Evolutionary conservation across 2,329 filamentous ascomycete genomes (phyloP), one percentile per base, ranked within the genome.

Genomic region (Purpureocillium lavendulum): DNA sequence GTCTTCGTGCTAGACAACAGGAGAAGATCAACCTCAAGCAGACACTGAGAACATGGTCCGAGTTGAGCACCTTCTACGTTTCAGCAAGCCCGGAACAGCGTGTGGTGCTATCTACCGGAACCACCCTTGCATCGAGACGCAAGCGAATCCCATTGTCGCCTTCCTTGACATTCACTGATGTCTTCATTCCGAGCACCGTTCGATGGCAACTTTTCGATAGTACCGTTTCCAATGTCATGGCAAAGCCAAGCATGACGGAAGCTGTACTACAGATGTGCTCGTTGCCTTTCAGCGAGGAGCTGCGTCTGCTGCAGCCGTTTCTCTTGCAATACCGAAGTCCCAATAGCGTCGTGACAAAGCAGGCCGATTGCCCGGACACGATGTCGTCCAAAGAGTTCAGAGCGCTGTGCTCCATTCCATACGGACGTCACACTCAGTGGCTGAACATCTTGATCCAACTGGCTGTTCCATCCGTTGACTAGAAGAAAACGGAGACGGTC

Each of bases 381-480:
- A 54, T 82, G 32, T 62, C 67, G 0, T 42, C 75, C 0, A 66
- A 70, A 1, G 76, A 83, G 40, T 80, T 68, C 49, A 69, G 71
- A 40, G 59, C 66, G 0, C 65, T 80, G n/a, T 60, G 63, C 0
- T 50, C 65, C 0, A 45, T 82, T 3, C 64, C 70, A 0, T 50
- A 69, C 2, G 75, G 75, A 0, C 42, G 61, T 14, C 49, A 54
- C 1, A 54, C 78, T 8, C 71, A 76, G 37, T 82, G 75, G 70
- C 49, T 61, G 8, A 81, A 79, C 39, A 67, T 82, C 3, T 49
- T 77, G 0, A 49, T 61, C 1, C 69, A 80, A 47, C 52, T 82
- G 3, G 53, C 57, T 0, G 56, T 60, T 1, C 66, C 70, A 0
- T 59, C 59, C 1, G 38, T 82, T 0, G 67, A 76, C 33, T 69